These are phyloP conservation scores for Aspergillus ostianus DNA, from an alignment of 495 filamentous ascomycete species.

Conservation along the genomic window DNA sequence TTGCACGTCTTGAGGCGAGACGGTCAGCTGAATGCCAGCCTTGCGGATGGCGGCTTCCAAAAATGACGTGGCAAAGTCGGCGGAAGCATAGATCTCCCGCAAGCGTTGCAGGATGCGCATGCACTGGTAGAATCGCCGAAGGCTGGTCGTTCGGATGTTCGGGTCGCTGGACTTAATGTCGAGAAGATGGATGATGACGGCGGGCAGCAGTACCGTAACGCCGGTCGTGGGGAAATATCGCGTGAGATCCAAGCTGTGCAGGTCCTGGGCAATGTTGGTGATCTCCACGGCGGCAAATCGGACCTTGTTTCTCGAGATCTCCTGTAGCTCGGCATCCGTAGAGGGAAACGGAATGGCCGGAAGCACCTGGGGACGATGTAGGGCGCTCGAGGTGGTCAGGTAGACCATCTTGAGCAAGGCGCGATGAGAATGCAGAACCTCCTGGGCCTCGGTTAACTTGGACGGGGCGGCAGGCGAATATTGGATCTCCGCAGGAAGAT, in stretches of 20 bases:
- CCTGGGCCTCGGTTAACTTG: slow-evolving; percentile 48
- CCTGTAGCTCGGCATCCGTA: slow-evolving; percentile 60
- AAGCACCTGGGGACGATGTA: slow-evolving; percentile 84
- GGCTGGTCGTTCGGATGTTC: slow-evolving; percentile 62
- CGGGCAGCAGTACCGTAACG: slow-evolving; percentile 83
- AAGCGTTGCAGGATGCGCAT: slow-evolving; percentile 80
- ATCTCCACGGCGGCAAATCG: slow-evolving; percentile 76
- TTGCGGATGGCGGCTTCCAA: slow-evolving; percentile 81
- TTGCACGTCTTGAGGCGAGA: slow-evolving; percentile 41
- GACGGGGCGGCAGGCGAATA: slow-evolving; percentile 49
- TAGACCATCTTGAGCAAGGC: slow-evolving; percentile 86
- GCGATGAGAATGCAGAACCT: slow-evolving; percentile 67
- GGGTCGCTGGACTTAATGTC: slow-evolving; percentile 79
- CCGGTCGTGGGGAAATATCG: slow-evolving; percentile 81
- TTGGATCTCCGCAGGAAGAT: slow-evolving; percentile 65
- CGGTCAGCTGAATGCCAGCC: slow-evolving; percentile 60
- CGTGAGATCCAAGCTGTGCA: slow-evolving; percentile 67
- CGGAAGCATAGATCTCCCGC: slow-evolving; percentile 80
- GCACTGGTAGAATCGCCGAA: slow-evolving; percentile 78
- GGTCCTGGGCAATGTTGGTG: slow-evolving; percentile 70
- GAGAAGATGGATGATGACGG: slow-evolving; percentile 86
- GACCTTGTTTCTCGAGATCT: slow-evolving; percentile 76
- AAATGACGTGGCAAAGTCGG: slow-evolving; percentile 83
- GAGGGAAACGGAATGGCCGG: slow-evolving; percentile 65
- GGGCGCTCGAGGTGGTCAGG: slow-evolving; percentile 78